phyloP scores from a whole-genome alignment of 108 stramenopile genomes.

The Schizochytrium sp. region DNA sequence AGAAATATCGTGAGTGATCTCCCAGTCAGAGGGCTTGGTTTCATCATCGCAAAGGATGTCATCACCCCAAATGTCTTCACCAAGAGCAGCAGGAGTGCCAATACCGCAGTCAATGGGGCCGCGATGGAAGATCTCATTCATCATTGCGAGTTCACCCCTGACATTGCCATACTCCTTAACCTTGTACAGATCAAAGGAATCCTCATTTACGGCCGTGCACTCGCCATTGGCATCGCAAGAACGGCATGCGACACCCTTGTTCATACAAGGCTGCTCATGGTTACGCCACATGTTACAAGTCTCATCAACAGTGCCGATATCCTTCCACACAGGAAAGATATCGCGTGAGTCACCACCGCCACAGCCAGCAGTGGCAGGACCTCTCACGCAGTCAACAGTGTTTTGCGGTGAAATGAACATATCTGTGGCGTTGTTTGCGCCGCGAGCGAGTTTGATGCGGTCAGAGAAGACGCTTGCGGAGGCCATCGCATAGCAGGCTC shows the following conservation, averaged over 20 bases:
- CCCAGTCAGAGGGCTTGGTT: constrained; percentile 31
- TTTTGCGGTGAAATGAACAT: constrained; percentile 50
- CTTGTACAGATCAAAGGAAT: constrained; percentile 12
- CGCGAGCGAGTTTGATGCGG: constrained; percentile 45
- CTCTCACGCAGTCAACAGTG: constrained; percentile 55
- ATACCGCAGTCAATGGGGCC: constrained; percentile 59
- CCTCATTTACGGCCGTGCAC: background rate
- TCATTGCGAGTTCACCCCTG: constrained; percentile 30
- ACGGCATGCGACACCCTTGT: background rate
- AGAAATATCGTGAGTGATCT: constrained; percentile 63
- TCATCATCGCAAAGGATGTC: constrained; percentile 56
- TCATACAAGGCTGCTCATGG: constrained; percentile 34
- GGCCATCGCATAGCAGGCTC: constrained; percentile 53
- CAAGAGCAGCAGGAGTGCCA: constrained; percentile 39
- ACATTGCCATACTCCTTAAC: constrained; percentile 44
- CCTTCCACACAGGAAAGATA: constrained; percentile 7
- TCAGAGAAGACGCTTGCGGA: constrained; percentile 35
- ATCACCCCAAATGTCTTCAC: constrained; percentile 46
- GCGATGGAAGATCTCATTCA: constrained; percentile 34
- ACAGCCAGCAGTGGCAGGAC: constrained; percentile 46
- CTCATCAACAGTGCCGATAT: constrained; percentile 49
- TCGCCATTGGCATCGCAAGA: constrained; percentile 43
- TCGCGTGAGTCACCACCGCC: constrained; percentile 12
- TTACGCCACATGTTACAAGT: constrained; percentile 51
- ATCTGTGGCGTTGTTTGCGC: constrained; percentile 36